Conservation (phyloP, 164 flowering plant species). For the Chimonanthus praecox region DNA sequence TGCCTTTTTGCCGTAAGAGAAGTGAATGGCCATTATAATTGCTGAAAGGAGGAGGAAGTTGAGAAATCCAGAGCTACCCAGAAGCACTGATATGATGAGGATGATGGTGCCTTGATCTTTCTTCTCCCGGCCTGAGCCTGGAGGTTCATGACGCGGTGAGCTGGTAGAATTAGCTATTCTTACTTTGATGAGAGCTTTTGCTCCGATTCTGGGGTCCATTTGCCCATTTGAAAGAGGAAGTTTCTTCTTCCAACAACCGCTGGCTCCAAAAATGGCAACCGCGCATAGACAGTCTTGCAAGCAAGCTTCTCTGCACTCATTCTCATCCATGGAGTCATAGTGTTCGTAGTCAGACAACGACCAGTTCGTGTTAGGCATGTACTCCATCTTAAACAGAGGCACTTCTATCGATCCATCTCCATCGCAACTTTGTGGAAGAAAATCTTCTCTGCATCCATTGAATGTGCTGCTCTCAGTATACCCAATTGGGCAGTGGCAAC, state of each 20-base stretch:
- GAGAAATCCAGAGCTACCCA: conserved; percentile 13
- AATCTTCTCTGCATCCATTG: conserved; percentile 38
- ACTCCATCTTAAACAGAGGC: neutral
- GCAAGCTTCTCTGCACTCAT: conserved; percentile 39
- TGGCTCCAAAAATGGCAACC: conserved; percentile 26
- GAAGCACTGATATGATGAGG: neutral
- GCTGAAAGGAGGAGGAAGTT: conserved; percentile 3
- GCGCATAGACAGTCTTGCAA: conserved; percentile 49
- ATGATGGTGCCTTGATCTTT: neutral
- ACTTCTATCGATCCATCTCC: neutral
- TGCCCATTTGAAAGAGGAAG: conserved; percentile 16
- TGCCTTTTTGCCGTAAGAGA: neutral
- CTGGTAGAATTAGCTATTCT: conserved; percentile 2
- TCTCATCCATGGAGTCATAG: conserved; percentile 10
- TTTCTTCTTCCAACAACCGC: conserved; percentile 19
- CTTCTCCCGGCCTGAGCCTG: neutral
- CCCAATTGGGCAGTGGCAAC: conserved; percentile 31
- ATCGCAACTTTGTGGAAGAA: conserved; percentile 28
- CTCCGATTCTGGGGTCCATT: neutral
- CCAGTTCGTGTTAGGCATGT: conserved; percentile 34
- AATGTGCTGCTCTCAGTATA: conserved; percentile 28
- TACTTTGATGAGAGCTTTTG: conserved; percentile 19
- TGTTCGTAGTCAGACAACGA: conserved; percentile 30
- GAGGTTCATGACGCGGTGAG: neutral
- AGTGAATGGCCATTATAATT: neutral